A percentile compares a stretch with the other conserved stretches of the same genome.
Evolutionary conservation across 2,329 filamentous ascomycete genomes (phyloP).

Genomic region (Eutypella sp.): DNA sequence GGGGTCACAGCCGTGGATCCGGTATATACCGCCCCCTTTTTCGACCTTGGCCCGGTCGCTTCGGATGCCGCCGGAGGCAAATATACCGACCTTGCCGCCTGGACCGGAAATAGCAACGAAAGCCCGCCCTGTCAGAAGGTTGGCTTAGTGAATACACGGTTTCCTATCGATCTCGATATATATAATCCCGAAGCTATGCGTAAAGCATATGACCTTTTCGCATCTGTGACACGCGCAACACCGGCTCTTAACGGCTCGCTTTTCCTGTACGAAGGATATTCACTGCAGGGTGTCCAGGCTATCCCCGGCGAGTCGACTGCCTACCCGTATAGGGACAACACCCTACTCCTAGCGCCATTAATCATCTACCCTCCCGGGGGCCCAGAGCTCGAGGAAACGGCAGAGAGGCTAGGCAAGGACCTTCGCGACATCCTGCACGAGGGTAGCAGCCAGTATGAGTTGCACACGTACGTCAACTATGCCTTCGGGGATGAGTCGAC

Average conservation of each 20-base stretch:
- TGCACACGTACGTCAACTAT: conserved; percentile 31
- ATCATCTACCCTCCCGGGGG: conserved; percentile 25
- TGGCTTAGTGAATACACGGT: conserved; percentile 14
- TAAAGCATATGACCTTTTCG: conserved; percentile 33
- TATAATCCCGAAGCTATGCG: conserved; percentile 32
- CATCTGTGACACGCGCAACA: conserved; percentile 22
- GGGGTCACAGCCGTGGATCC: conserved; percentile 11
- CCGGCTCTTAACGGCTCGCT: conserved; percentile 25
- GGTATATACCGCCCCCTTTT: conserved; percentile 11
- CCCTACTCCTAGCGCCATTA: conserved; percentile 16
- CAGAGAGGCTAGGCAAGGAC: conserved; percentile 21
- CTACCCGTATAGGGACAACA: conserved; percentile 11
- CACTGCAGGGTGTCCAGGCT: conserved; percentile 13
- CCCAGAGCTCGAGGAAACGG: conserved; percentile 18
- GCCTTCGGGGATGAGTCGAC: conserved; percentile 25
- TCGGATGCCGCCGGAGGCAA: conserved; percentile 2
- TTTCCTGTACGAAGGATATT: conserved; percentile 19
- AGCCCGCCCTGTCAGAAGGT: conserved; percentile 10
- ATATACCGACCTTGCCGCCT: conserved; percentile 11
- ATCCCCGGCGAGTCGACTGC: conserved; percentile 13
- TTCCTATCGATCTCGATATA: conserved; percentile 15
- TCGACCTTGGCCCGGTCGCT: conserved; percentile 7
- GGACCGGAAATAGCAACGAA: conserved; percentile 6
- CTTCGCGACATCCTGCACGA: conserved; percentile 21
- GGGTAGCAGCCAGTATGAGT: conserved; percentile 14